Percentiles rank a stretch among this genome's conserved stretches.
These are phyloP conservation scores for Alternaria novae-zelandiae DNA, from an alignment of 2,329 filamentous ascomycete genomes.

Conservation along the genomic window DNA sequence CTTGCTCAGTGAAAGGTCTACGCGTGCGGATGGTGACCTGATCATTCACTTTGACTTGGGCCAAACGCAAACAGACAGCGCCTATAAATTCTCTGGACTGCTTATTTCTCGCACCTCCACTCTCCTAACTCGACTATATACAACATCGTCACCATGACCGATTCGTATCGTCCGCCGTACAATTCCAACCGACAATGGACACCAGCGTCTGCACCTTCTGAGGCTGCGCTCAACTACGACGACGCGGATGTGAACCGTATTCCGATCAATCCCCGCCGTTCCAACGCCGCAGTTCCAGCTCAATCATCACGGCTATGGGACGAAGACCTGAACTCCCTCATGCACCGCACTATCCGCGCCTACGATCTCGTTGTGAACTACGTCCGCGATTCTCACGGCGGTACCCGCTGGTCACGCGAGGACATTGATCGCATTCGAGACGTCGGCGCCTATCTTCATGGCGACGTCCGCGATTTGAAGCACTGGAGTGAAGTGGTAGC, in stretches of 20 bases:
- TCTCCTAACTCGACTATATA: not conserved
- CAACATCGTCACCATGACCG: not conserved
- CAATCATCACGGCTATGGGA: conserved; percentile 15
- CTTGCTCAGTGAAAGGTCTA: not conserved
- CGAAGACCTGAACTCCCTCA: conserved; percentile 13
- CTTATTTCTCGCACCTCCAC: not conserved
- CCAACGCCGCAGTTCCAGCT: not conserved
- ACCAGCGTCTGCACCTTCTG: not conserved
- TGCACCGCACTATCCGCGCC: conserved; percentile 22
- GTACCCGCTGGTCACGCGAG: conserved; percentile 22
- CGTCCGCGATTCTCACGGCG: conserved; percentile 16
- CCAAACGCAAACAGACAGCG: not conserved
- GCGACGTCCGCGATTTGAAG: conserved; percentile 10
- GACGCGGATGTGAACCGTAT: not conserved
- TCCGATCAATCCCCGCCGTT: not conserved
- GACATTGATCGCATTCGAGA: conserved; percentile 16
- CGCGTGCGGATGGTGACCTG: not conserved
- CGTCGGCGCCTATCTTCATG: conserved; percentile 16
- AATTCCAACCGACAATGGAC: not conserved
- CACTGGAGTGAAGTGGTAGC: not conserved
- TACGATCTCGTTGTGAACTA: conserved; percentile 29
- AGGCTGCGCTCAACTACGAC: not conserved
- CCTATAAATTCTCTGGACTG: not conserved
- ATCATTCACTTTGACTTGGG: not conserved
- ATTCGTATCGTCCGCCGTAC: not conserved